Conservation (phyloP, 441 rosid genomes). For the Adansonia madagascariensis region DNA sequence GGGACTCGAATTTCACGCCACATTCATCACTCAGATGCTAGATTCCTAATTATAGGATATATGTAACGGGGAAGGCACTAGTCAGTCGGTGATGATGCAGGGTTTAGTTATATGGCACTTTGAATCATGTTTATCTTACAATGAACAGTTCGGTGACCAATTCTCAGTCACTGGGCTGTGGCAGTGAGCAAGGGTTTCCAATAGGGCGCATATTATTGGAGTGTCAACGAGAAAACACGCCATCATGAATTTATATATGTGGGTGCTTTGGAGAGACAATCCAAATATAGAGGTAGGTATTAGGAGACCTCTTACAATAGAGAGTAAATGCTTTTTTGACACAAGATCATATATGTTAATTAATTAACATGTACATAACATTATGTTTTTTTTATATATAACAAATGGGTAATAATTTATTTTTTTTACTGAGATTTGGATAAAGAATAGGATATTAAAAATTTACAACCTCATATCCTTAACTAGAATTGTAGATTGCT, state of each 20-base stretch:
- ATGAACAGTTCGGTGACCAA: neutral
- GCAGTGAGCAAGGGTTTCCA: neutral
- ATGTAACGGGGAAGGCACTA: neutral
- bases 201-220: neutral
- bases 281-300: neutral
- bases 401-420: neutral
- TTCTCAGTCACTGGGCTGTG: neutral
- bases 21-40: neutral
- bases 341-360: neutral
- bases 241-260: neutral
- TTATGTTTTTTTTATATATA: neutral
- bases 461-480: neutral
- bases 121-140: neutral
- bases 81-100: neutral
- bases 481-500: neutral
- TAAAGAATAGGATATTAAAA: neutral
- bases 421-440: neutral
- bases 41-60: neutral
- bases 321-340: neutral
- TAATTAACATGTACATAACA: neutral
- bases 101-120: neutral
- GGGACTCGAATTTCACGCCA: slow-evolving; percentile 1
- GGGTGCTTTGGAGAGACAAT: neutral
- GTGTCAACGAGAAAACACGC: too few species aligned
- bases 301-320: too few species aligned